phyloP scores from a whole-genome alignment of 2,329 filamentous ascomycete genomes.

The Pseudonectria buxi region DNA sequence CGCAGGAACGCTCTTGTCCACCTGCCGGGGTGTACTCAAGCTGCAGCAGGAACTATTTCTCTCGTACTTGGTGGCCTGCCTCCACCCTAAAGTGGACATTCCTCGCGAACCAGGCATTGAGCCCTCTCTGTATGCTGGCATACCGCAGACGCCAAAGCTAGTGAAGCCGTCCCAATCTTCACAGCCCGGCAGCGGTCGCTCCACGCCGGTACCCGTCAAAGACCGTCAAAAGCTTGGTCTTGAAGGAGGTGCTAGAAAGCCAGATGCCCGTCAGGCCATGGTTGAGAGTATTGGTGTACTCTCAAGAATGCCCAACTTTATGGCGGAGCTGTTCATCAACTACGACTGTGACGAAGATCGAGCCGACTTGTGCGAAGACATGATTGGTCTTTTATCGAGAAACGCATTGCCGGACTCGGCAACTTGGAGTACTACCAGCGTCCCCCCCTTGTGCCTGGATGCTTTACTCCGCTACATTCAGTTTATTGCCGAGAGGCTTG shows the following conservation, averaged over 20 bases:
- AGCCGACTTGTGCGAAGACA: constrained; percentile 87
- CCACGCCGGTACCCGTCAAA: constrained; percentile 84
- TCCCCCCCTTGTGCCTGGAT: constrained; percentile 89
- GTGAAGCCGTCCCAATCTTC: constrained; percentile 66
- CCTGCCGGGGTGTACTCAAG: constrained; percentile 84
- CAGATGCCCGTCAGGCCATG: constrained; percentile 96
- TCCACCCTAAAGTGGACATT: constrained; percentile 92
- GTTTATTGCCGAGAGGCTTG: constrained; percentile 79
- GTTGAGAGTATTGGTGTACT: constrained; percentile 91
- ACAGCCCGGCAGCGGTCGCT: constrained; percentile 69
- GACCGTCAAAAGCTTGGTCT: constrained; percentile 88
- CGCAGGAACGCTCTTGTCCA: constrained; percentile 81
- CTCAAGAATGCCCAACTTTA: constrained; percentile 86
- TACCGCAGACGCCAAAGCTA: constrained; percentile 83
- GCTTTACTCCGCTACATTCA: constrained; percentile 86
- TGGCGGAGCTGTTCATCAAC: constrained; percentile 94
- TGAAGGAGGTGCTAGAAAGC: constrained; percentile 85
- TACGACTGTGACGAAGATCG: constrained; percentile 95
- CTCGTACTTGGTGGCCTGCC: constrained; percentile 86
- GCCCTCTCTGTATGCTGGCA: constrained; percentile 83
- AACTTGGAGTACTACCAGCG: constrained; percentile 98
- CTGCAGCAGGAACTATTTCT: constrained; percentile 94
- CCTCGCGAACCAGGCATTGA: constrained; percentile 86
- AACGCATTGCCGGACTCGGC: constrained; percentile 96
- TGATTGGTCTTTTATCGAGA: constrained; percentile 84